These are phyloP conservation scores for Castanea crenata DNA, from an alignment of 306 rosid genomes.

Conservation along the genomic window DNA sequence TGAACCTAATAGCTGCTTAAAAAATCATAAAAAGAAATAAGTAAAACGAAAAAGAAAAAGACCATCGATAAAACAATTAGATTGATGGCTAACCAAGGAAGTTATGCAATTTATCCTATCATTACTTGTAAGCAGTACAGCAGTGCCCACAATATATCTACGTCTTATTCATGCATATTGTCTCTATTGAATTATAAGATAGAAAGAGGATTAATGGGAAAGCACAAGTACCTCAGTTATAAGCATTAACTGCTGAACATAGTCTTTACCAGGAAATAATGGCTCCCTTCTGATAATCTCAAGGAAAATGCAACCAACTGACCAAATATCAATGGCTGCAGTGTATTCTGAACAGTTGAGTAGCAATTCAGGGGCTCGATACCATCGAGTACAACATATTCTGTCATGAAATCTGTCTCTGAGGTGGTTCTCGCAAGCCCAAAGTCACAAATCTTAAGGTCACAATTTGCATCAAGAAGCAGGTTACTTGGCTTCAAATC, in stretches of 20 bases:
- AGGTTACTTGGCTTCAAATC: conserved; percentile 72
- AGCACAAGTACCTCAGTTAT: conserved; percentile 52
- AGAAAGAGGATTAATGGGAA: conserved; percentile 5
- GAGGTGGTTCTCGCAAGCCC: conserved; percentile 81
- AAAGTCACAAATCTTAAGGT: conserved; percentile 77
- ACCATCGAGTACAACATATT: conserved; percentile 79
- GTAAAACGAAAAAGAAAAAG: not conserved
- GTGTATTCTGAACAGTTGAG: conserved; percentile 72
- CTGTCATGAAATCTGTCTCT: conserved; percentile 76
- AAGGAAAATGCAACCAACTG: conserved; percentile 74
- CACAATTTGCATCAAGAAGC: conserved; percentile 62
- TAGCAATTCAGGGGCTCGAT: conserved; percentile 69
- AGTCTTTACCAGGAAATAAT: conserved; percentile 68
- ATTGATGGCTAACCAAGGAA: not conserved
- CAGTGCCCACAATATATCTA: not conserved
- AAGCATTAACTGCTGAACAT: conserved; percentile 63
- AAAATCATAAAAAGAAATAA: not conserved
- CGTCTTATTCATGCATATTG: not conserved
- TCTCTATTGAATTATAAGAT: not conserved
- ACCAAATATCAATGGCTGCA: conserved; percentile 73
- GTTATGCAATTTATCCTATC: not conserved
- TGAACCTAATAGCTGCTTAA: conserved; percentile 76
- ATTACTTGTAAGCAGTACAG: not conserved
- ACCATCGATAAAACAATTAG: not conserved
- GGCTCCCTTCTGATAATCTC: conserved; percentile 67